These are phyloP conservation scores for Posidonia oceanica DNA, from an alignment of 116 monocot genomes.

Conservation along the genomic window DNA sequence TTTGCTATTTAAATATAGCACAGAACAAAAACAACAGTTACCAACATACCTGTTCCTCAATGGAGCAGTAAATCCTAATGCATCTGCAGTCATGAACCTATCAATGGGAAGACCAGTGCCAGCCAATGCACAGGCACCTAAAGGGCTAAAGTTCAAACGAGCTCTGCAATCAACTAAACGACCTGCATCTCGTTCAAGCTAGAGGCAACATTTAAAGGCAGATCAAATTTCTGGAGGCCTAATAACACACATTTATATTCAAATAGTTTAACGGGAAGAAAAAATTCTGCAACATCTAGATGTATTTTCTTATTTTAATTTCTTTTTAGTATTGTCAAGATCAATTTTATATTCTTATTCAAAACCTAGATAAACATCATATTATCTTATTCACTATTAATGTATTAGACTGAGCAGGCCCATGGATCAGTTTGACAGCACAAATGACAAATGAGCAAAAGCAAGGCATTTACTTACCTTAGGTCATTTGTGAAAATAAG, in stretches of 20 bases:
- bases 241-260: neutral
- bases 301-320: no score
- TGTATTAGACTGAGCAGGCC: no score
- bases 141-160: constrained; percentile 78
- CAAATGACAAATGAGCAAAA: no score
- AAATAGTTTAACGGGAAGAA: no score
- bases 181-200: constrained; percentile 87
- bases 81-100: constrained; percentile 81
- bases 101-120: constrained; percentile 97
- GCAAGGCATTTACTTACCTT: no score
- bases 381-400: no score
- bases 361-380: no score
- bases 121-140: constrained; percentile 97
- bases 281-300: no score
- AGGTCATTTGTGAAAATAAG: no score
- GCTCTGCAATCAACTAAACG: constrained; percentile 61
- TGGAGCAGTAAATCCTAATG: constrained; percentile 81
- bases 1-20: neutral
- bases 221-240: neutral
- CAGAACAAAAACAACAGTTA: neutral
- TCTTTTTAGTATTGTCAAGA: no score
- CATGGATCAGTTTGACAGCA: no score
- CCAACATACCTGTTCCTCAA: constrained; percentile 61
- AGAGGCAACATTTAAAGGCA: constrained; percentile 1
- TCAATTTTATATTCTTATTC: no score